These are phyloP conservation scores for Solidago caesia DNA, from an alignment of 129 eudicot genomes.

Conservation along the genomic window DNA sequence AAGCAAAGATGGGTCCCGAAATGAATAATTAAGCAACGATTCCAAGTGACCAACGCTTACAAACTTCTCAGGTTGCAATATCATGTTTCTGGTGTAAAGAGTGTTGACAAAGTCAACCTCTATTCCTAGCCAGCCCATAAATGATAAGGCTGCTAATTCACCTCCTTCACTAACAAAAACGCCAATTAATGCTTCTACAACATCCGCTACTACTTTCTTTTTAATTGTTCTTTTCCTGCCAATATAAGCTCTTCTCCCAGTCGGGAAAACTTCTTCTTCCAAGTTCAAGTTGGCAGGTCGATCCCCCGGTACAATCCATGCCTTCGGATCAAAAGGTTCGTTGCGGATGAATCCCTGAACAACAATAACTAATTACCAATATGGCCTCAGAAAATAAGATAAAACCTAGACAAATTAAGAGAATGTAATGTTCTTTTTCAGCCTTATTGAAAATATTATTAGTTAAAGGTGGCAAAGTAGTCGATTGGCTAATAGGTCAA, in stretches of 20 bases:
- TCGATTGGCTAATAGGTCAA: neutral
- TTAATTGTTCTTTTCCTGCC: conserved; percentile 42
- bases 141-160: conserved; percentile 68
- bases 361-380: conserved; percentile 14
- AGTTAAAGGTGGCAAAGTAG: neutral
- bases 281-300: conserved; percentile 17
- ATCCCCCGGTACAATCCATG: conserved; percentile 76
- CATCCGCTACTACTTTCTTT: conserved; percentile 76
- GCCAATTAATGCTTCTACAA: conserved; percentile 84
- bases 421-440: conserved; percentile 1
- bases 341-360: conserved; percentile 78
- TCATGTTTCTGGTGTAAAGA: conserved; percentile 42
- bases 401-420: neutral
- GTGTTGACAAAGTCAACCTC: conserved; percentile 45
- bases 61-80: conserved; percentile 37
- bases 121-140: conserved; percentile 88
- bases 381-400: neutral
- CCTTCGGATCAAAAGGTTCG: conserved; percentile 71
- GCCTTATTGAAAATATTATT: neutral
- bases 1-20: conserved; percentile 63
- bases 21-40: conserved; percentile 48
- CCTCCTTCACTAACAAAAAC: conserved; percentile 67
- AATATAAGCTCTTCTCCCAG: conserved; percentile 37
- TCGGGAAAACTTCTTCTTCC: conserved; percentile 40
- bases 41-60: conserved; percentile 47